These are phyloP conservation scores for Boletus rufocinnamomeus DNA, from an alignment of 768 basidiomycete species.

Conservation along the genomic window DNA sequence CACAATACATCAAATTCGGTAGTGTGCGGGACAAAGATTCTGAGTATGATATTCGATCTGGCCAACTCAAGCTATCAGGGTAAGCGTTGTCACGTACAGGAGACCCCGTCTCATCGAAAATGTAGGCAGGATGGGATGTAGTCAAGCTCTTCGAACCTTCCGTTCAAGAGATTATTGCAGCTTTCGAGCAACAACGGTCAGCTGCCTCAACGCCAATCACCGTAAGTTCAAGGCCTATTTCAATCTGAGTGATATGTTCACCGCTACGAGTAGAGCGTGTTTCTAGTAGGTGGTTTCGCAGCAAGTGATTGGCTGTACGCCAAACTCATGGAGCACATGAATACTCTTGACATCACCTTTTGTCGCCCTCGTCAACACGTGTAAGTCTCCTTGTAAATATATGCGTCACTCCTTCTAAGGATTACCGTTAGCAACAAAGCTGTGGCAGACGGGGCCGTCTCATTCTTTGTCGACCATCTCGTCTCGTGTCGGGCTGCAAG, in stretches of 20 bases:
- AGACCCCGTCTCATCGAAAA: constrained; percentile 38
- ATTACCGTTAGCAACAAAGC: constrained; percentile 12
- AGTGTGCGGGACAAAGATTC: constrained; percentile 36
- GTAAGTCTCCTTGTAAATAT: constrained; percentile 2
- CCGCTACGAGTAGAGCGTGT: constrained; percentile 4
- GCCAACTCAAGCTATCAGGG: constrained; percentile 40
- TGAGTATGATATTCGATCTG: constrained; percentile 36
- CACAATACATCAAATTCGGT: constrained; percentile 44
- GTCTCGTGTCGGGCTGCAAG: constrained; percentile 14
- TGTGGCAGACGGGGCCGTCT: constrained; percentile 19
- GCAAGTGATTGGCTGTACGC: constrained; percentile 17
- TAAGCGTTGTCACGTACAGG: constrained; percentile 27
- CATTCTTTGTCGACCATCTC: constrained; percentile 14
- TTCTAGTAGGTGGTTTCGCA: constrained; percentile 18
- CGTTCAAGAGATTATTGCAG: constrained; percentile 14
- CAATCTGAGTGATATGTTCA: background rate
- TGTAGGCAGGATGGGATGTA: constrained; percentile 13
- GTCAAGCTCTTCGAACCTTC: constrained; percentile 16
- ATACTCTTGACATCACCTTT: constrained; percentile 5
- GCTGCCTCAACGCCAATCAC: constrained; percentile 12
- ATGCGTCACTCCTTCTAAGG: background rate
- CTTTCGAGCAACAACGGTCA: constrained; percentile 16
- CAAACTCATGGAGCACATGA: constrained; percentile 17
- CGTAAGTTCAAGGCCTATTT: background rate
- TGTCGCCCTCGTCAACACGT: constrained; percentile 18